Evolutionary conservation across 2,329 filamentous ascomycete genomes (phyloP).

Genomic region (Rhinocladiella similis): DNA sequence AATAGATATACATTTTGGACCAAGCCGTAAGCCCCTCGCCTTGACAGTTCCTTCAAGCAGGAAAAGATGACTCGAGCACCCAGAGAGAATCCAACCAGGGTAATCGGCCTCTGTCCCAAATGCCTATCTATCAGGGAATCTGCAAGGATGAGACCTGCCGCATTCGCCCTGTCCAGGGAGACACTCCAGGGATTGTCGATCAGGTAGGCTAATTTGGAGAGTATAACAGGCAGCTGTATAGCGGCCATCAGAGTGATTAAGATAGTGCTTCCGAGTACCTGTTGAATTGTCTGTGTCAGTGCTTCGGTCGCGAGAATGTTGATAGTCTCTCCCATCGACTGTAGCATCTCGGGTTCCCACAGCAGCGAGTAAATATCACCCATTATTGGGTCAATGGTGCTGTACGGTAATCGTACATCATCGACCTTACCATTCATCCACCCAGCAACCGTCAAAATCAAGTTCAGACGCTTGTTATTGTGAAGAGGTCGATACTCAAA

Average conservation of each 20-base stretch:
- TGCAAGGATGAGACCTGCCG: constrained; percentile 86
- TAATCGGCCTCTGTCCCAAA: constrained; percentile 85
- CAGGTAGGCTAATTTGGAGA: constrained; percentile 91
- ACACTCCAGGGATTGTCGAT: constrained; percentile 99
- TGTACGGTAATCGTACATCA: constrained; percentile 92
- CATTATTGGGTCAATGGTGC: constrained; percentile 96
- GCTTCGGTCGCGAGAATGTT: constrained; percentile 98
- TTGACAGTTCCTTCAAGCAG: constrained; percentile 81
- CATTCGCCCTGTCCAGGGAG: constrained; percentile 85
- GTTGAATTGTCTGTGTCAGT: constrained; percentile 92
- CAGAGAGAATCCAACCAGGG: constrained; percentile 90
- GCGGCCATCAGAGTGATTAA: constrained; percentile 88
- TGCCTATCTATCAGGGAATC: constrained; percentile 92
- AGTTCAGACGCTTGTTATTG: constrained; percentile 96
- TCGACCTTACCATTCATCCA: constrained; percentile 99
- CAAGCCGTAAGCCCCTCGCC: constrained; percentile 79
- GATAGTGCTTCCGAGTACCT: constrained; percentile 88
- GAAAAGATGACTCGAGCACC: constrained; percentile 91
- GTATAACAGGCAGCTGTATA: constrained; percentile 83
- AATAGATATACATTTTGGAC: constrained; percentile 96
- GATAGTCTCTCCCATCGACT: constrained; percentile 96
- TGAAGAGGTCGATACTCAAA: constrained; percentile 96
- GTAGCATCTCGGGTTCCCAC: constrained; percentile 98
- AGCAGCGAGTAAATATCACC: constrained; percentile 95
- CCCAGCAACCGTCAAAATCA: constrained; percentile 91